Evolutionary conservation across 2,329 filamentous ascomycete species (phyloP), one percentile per base, ranked within the genome.

Genomic region (Penicillium sp.): DNA sequence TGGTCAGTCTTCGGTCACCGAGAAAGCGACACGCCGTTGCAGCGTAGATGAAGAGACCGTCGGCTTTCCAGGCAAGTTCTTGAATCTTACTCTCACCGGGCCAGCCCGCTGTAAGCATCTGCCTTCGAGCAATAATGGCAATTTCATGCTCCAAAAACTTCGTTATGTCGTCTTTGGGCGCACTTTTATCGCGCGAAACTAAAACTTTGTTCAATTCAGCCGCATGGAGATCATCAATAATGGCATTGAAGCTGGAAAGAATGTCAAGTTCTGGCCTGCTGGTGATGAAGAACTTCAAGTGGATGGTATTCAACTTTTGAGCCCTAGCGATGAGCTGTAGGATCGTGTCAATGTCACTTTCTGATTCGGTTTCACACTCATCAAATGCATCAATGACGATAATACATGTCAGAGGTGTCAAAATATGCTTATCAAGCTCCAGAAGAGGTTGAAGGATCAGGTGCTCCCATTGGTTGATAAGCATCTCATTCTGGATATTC

Each of bases 341-440:
- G 16, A 37, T 37, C 3, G 33, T 37, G 33, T 41, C 37, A 41
- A 21, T 41, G 37, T 41, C 37, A n/a, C 2, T 37, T n/a, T 37
- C 33, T 4, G 33, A 37, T n/a, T 37, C 33, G 16, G 16, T 9
- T 37, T 19, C 26, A 48, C 63, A 68, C 54, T 72, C 67, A 52
- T 74, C 68, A 14, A 71, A 48, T 0, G 65, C 63, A 55, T 69
- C 68, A 3, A 56, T 52, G 7, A 56, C 48, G 5, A 56, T 26
- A 1, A 52, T 33, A 21, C 27, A 39, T 9, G 41, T 56, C 22
- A 33, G 21, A 11, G 52, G 33, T 6, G 33, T 22, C 26, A 43
- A 37, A 16, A 11, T 16, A 3, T 6, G 24, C 13, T 26, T 35
- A 4, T 37, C 26, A 0, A 48, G 37, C 11, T 21, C 24, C 21